Conservation (phyloP, 2,329 filamentous ascomycete genomes). For the Trichoderma sp. region DNA sequence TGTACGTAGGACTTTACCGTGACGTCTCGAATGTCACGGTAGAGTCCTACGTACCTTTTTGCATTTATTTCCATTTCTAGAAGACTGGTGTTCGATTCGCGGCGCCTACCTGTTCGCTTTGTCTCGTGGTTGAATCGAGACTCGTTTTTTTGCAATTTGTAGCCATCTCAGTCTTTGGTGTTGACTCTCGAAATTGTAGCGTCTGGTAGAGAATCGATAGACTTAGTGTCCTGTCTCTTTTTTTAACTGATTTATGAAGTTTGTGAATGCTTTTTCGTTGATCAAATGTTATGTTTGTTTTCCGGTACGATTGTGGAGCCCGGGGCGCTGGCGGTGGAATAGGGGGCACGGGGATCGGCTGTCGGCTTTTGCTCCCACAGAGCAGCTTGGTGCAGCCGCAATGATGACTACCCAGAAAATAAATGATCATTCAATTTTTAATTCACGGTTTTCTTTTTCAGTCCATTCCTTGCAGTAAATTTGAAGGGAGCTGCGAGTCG, state of each 20-base stretch:
- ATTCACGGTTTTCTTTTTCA: background rate
- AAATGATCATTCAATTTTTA: background rate
- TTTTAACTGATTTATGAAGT: accelerated
- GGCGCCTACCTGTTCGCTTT: background rate
- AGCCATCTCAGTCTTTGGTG: background rate
- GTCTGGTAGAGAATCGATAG: background rate
- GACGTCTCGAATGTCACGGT: no score
- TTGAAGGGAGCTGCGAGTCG: background rate
- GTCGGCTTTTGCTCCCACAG: background rate
- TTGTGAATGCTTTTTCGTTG: background rate
- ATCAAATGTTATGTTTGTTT: background rate
- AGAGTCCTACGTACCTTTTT: no score
- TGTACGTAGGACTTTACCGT: no score
- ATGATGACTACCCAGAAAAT: background rate
- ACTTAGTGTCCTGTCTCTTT: background rate
- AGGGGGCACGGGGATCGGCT: background rate
- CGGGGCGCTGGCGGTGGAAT: background rate
- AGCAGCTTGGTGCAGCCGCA: background rate
- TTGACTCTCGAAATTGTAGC: background rate
- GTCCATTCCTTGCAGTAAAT: background rate
- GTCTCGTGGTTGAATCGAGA: background rate
- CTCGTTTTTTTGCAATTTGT: background rate
- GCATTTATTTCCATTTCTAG: no score
- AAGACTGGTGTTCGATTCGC: background rate
- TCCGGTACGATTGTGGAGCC: background rate